Evolutionary conservation across 139 green algal species (phyloP).

Genomic region (Chlorella sp.): DNA sequence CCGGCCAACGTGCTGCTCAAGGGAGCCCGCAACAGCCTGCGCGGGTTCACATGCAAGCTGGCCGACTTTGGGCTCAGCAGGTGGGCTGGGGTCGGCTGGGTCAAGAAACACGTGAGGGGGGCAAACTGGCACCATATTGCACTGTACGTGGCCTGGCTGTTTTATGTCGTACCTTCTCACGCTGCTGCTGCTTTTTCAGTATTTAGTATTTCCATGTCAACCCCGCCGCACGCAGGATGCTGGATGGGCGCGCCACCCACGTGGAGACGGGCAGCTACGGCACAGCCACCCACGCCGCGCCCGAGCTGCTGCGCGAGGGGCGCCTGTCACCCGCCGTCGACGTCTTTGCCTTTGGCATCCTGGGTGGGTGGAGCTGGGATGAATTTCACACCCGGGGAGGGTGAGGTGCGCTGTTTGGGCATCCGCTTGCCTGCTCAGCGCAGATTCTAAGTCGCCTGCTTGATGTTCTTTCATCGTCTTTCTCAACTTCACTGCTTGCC

Average conservation of each 20-base stretch:
- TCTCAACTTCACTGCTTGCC: background rate
- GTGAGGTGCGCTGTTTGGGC: background rate
- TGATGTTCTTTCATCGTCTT: too few species aligned
- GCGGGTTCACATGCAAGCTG: slow-evolving; percentile 57
- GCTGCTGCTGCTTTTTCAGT: background rate
- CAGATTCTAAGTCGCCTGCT: too few species aligned
- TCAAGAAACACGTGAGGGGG: background rate
- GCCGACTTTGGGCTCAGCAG: slow-evolving; percentile 62
- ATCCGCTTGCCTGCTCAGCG: background rate
- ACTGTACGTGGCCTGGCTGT: too few species aligned
- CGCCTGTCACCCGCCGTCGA: slow-evolving; percentile 36
- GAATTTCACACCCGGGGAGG: too few species aligned
- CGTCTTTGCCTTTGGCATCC: slow-evolving; percentile 56
- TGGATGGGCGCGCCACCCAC: background rate
- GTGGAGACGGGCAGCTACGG: slow-evolving; percentile 45
- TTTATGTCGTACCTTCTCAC: too few species aligned
- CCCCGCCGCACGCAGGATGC: background rate
- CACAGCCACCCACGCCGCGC: slow-evolving; percentile 60
- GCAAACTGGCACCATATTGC: too few species aligned
- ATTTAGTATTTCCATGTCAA: background rate
- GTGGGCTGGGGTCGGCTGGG: background rate
- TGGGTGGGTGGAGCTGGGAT: slow-evolving; percentile 9
- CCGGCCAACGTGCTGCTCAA: slow-evolving; percentile 69
- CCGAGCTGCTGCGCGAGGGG: slow-evolving; percentile 49
- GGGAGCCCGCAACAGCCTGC: slow-evolving; percentile 41